phyloP scores from a whole-genome alignment of 75 land plant genomes.

The Larix kaempferi region DNA sequence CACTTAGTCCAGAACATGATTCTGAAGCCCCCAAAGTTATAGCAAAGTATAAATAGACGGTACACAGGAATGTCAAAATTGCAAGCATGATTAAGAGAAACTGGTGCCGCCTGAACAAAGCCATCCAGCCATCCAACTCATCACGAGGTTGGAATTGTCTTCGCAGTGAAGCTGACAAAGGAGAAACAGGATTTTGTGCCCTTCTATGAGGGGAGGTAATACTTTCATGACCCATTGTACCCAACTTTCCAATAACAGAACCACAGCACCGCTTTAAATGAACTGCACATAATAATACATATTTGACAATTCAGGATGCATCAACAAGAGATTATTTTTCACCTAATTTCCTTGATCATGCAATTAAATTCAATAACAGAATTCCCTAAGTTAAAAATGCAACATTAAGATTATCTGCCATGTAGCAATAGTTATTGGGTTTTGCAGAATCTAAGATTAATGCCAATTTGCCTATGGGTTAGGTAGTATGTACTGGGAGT shows the following conservation, averaged over 20 bases:
- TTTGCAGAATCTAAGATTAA: neutral
- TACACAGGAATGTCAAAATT: constrained; percentile 65
- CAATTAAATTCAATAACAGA: neutral
- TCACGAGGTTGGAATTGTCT: constrained; percentile 26
- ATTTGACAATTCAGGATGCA: neutral
- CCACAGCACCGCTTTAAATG: neutral
- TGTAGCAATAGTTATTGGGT: neutral
- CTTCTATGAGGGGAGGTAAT: constrained; percentile 72
- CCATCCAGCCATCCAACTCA: constrained; percentile 58
- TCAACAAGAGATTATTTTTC: neutral
- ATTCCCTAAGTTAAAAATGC: neutral
- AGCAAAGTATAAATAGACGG: constrained; percentile 87
- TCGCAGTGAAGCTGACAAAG: constrained; percentile 28
- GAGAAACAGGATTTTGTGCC: constrained; percentile 27
- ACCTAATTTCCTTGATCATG: constrained; percentile 1
- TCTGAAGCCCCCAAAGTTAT: constrained; percentile 54
- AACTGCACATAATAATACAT: constrained; percentile 6
- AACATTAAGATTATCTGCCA: neutral
- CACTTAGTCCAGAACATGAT: constrained; percentile 60
- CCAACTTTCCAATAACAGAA: neutral
- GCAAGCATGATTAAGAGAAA: constrained; percentile 65
- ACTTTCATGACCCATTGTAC: constrained; percentile 41
- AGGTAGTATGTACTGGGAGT: neutral
- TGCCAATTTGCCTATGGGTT: neutral
- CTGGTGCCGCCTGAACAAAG: constrained; percentile 58